These are phyloP conservation scores for Volvox carteri DNA, from an alignment of 163 green algal genomes.

Conservation along the genomic window DNA sequence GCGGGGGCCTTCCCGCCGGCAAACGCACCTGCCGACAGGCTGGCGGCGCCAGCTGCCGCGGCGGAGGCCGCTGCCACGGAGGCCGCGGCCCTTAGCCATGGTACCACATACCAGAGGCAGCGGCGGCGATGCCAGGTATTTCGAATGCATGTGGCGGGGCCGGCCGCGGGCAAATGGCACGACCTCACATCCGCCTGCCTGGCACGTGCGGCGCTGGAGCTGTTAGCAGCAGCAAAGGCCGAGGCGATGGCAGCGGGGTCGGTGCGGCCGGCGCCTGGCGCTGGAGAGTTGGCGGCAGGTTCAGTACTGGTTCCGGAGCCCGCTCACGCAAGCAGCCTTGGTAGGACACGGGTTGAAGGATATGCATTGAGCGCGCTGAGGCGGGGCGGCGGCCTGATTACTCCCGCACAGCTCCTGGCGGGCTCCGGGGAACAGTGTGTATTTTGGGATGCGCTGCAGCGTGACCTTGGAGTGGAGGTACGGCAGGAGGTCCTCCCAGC, in stretches of 20 bases:
- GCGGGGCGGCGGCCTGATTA: conserved; percentile 4
- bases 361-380: no score
- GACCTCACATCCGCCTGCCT: conserved; percentile 15
- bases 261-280: no score
- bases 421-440: neutral
- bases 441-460: conserved; percentile 3
- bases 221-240: neutral
- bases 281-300: no score
- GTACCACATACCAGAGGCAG: neutral
- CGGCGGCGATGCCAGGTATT: neutral
- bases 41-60: neutral
- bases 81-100: no score
- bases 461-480: neutral
- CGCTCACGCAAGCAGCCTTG: no score
- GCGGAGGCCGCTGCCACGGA: neutral
- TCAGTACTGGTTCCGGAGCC: no score
- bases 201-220: conserved; percentile 4
- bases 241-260: neutral
- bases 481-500: neutral
- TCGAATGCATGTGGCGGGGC: neutral
- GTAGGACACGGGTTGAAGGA: no score
- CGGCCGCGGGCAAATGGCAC: neutral
- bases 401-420: conserved; percentile 2
- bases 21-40: neutral
- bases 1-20: neutral